Conservation (phyloP, 345 rosid species). For the Euphorbia pulcherrima region DNA sequence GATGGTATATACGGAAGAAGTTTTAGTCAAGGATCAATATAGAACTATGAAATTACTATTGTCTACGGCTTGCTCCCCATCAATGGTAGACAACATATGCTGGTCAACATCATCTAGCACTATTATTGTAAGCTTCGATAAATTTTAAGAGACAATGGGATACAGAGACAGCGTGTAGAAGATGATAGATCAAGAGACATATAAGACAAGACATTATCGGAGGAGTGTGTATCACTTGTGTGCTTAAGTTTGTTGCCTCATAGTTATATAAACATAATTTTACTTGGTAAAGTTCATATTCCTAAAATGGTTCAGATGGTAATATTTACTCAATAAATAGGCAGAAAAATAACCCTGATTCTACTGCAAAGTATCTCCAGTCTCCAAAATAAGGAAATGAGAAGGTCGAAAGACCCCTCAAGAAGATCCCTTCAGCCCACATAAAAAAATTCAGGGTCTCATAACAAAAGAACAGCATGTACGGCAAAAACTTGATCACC, state of each 20-base stretch:
- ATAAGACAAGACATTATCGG: background rate
- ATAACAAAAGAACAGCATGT: background rate
- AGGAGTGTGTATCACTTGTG: background rate
- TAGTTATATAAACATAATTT: background rate
- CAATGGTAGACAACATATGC: background rate
- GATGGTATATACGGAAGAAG: background rate
- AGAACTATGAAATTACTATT: background rate
- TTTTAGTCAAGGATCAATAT: background rate
- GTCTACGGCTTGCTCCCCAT: background rate
- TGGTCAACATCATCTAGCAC: background rate
- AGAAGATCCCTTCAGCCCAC: background rate
- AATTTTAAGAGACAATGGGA: background rate
- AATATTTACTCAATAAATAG: background rate
- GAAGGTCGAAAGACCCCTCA: background rate
- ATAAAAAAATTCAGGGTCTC: background rate
- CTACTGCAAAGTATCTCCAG: background rate
- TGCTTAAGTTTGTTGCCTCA: background rate
- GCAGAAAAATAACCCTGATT: constrained; percentile 2
- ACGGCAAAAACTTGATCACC: background rate
- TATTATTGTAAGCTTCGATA: background rate
- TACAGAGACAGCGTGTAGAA: background rate
- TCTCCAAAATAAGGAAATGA: background rate
- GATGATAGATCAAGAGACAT: background rate
- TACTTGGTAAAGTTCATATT: background rate
- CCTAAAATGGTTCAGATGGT: constrained; percentile 2